These are phyloP conservation scores for Ceratocystis eucalypticola DNA, from an alignment of 2,329 filamentous ascomycete genomes.

Conservation along the genomic window DNA sequence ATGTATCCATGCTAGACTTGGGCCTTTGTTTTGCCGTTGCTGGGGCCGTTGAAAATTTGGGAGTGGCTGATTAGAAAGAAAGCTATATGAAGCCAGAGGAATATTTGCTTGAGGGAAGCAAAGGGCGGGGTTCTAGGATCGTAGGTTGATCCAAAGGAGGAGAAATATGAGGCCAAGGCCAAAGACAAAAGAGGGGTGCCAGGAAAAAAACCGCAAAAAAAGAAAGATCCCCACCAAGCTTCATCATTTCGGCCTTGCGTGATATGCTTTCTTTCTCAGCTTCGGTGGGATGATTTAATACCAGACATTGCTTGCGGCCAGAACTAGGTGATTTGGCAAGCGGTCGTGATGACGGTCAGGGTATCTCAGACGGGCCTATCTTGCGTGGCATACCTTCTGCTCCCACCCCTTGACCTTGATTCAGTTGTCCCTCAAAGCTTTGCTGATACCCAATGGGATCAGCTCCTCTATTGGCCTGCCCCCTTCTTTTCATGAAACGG, in stretches of 20 bases:
- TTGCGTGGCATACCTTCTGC: background rate
- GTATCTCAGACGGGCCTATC: background rate
- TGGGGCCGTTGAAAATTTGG: background rate
- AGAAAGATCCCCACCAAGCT: background rate
- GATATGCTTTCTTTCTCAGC: background rate
- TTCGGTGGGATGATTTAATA: background rate
- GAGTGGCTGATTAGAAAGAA: background rate
- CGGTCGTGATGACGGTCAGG: background rate
- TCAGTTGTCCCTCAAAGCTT: too few relatives aligned
- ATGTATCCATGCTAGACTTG: background rate
- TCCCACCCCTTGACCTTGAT: background rate
- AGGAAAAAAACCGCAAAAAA: background rate
- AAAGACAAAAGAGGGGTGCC: background rate
- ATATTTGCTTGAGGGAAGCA: background rate
- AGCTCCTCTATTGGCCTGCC: too few relatives aligned
- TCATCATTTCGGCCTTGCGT: background rate
- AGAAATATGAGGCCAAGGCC: background rate
- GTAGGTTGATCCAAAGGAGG: conserved; percentile 1
- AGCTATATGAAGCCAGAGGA: background rate
- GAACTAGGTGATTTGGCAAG: background rate
- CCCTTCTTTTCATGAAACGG: background rate
- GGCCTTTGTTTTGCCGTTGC: background rate
- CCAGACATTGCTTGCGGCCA: background rate
- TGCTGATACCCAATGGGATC: too few relatives aligned
- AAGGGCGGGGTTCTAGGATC: background rate